Percentiles rank a stretch among this genome's conserved stretches.
Evolutionary conservation across 2,329 filamentous ascomycete species (phyloP).

Genomic region (Alternaria atra): DNA sequence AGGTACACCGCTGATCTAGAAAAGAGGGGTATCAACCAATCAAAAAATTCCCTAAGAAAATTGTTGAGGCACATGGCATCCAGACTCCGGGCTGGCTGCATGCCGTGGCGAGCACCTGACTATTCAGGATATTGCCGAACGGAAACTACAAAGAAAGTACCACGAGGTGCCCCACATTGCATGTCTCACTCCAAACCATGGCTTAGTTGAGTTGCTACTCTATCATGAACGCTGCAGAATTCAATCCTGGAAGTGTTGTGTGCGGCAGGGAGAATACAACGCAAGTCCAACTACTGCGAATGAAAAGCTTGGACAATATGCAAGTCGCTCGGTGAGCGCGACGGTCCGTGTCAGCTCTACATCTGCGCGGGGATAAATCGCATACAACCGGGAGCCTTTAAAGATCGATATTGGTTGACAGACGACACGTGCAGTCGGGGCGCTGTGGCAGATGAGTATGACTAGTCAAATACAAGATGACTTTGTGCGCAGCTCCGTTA

Average conservation of each 20-base stretch:
- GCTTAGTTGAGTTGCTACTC: neutral
- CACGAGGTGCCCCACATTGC: slow-evolving; percentile 21
- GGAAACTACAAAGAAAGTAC: slow-evolving; percentile 27
- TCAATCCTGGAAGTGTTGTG: slow-evolving; percentile 4
- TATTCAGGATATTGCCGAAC: slow-evolving; percentile 26
- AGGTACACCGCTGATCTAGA: slow-evolving; percentile 37
- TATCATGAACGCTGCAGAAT: slow-evolving; percentile 5
- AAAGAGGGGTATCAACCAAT: slow-evolving; percentile 41
- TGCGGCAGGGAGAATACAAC: slow-evolving; percentile 24
- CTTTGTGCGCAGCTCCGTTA: slow-evolving; percentile 30
- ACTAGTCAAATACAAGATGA: slow-evolving; percentile 19
- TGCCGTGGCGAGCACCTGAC: slow-evolving; percentile 45
- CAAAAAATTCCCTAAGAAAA: slow-evolving; percentile 34
- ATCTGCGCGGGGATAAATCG: slow-evolving; percentile 19
- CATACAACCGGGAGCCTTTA: slow-evolving; percentile 22
- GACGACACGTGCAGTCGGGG: slow-evolving; percentile 18
- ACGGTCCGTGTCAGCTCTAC: slow-evolving; percentile 34
- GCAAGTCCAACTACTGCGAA: slow-evolving; percentile 20
- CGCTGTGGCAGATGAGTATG: neutral
- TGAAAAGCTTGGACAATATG: slow-evolving; percentile 25
- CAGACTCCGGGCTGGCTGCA: slow-evolving; percentile 36
- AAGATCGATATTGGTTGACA: slow-evolving; percentile 21
- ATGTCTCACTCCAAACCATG: slow-evolving; percentile 15
- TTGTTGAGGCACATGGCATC: slow-evolving; percentile 40
- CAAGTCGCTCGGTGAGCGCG: slow-evolving; percentile 28